Evolutionary conservation across 345 rosid species (phyloP), one percentile per base, ranked within the genome.

Genomic region (Linum tenue): DNA sequence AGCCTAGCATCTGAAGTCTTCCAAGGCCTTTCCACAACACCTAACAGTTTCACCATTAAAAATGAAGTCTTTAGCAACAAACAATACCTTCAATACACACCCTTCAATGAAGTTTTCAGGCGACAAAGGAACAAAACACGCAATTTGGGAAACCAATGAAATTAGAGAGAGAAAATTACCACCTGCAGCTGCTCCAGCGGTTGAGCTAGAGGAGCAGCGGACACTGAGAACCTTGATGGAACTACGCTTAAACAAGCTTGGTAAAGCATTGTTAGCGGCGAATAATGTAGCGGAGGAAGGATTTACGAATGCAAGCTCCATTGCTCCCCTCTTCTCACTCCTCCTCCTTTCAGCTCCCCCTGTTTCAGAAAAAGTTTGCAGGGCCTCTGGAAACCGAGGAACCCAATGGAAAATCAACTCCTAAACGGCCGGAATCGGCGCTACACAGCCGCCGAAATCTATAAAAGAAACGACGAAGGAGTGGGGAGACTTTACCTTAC

Each of bases 21-120:
- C 97, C 99, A 94, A 3, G 96, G 97, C 63, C 88, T 89, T 70
- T 87, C 96, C 55, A 48, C 83, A 63, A 82, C 59, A 59, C 77
- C 91, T 86, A 57, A 16, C 31, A 22, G 35, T 9, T 22, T 22
- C 1, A 22, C 31, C 31, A 22, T 22, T 22, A 59, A 22, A 22
- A 59, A 59, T 22, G 62, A 22, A 36, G 39, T 22, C 37, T 39
- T 14, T 8, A 3, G 31, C 41, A 48, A 14, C 3, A 22, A 22
- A 59, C 3, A 31, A 2, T 42, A 42, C 7, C 39, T n/a, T 7
- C n/a, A 37, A 22, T 4, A 10, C 1, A 0, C 14, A 7, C n/a
- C 38, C 37, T 56, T 61, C 62, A 61, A 59, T 22, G 62, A 37
- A 17, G n/a, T 17, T 44, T 56, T 7, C 1, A 31, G 3, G 48